Base-by-base conservation (phyloP, 2,329 filamentous ascomycete species). In the Rasamsonia emersonii region DNA sequence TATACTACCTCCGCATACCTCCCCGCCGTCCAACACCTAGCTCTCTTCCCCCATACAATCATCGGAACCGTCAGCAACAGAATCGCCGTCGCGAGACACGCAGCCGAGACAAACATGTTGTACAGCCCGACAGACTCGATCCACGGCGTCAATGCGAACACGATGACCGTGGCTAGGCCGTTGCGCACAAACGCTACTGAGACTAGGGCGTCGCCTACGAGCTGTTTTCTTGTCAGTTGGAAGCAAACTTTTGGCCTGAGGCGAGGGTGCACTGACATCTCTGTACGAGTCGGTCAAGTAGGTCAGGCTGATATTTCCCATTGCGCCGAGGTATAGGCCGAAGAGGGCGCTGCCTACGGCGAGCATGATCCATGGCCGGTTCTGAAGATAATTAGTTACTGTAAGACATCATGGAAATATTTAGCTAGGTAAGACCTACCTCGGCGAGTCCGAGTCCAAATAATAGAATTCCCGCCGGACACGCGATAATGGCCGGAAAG, bases 31-130 rank as follows among this genome's bases (percentile, higher is more conserved):
- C n/a, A n/a, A n/a, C n/a, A n/a, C n/a, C n/a, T n/a, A n/a, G n/a
- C n/a, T n/a, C n/a, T 30, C 18, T 21, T 30, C 5, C 28, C 28
- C 28, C 28, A 30, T 9, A 30, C 15, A 9, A 30, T 30, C 4
- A 19, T 8, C 14, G 28, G 28, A 17, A 30, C 5, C 6, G 28
- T 8, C 4, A 30, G 7, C 5, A 18, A 8, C 5, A 19, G 5
- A 18, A 19, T 13, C 5, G 15, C 4, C 11, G 14, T 13, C 5
- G 15, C 4, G 8, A 21, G 13, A 18, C 14, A 19, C n/a, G 23
- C 8, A 10, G 10, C 10, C 10, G 14, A 16, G 16, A 18, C 6
- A 20, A 19, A 20, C 6, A 19, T 18, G 15, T 30, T 30, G 5
- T 8, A 5, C 4, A 30, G 4, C 17, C 28, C 28, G 10, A 17